Percentiles rank a stretch among this genome's conserved stretches.
phyloP scores from a whole-genome alignment of 2,329 filamentous ascomycete genomes.

The Verticillium longisporum region DNA sequence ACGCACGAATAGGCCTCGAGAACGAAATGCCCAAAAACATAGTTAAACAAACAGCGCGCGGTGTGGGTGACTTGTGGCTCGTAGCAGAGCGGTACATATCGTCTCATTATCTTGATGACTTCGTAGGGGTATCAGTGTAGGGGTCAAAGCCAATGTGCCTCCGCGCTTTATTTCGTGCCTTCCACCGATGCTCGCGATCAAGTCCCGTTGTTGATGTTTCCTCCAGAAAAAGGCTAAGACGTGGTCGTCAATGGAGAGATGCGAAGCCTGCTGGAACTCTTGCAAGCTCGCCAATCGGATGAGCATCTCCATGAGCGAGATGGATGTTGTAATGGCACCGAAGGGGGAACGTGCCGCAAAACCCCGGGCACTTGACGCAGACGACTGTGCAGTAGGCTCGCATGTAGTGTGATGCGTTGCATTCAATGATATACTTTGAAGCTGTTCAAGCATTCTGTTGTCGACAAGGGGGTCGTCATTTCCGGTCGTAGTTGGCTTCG shows the following conservation, averaged over 20 bases:
- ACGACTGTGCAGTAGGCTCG: constrained; percentile 5
- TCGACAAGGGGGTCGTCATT: constrained; percentile 19
- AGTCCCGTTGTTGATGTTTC: constrained; percentile 48
- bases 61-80: not conserved
- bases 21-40: not conserved
- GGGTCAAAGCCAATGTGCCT: constrained; percentile 49
- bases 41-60: not conserved
- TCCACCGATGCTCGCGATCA: constrained; percentile 36
- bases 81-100: not conserved
- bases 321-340: constrained; percentile 44
- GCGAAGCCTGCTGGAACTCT: constrained; percentile 84
- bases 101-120: not conserved
- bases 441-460: constrained; percentile 29
- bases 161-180: constrained; percentile 37
- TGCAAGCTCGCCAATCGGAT: constrained; percentile 81
- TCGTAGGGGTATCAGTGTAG: constrained; percentile 34
- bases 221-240: constrained; percentile 76
- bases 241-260: constrained; percentile 85
- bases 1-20: too few relatives aligned
- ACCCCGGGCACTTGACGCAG: constrained; percentile 14
- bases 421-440: constrained; percentile 30
- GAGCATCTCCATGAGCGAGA: constrained; percentile 81
- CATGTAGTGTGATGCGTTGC: constrained; percentile 5
- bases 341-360: constrained; percentile 39
- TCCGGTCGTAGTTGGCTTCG: not conserved